Conservation (phyloP, 1,284 basidiomycete species). For the Cerioporus squamosus region DNA sequence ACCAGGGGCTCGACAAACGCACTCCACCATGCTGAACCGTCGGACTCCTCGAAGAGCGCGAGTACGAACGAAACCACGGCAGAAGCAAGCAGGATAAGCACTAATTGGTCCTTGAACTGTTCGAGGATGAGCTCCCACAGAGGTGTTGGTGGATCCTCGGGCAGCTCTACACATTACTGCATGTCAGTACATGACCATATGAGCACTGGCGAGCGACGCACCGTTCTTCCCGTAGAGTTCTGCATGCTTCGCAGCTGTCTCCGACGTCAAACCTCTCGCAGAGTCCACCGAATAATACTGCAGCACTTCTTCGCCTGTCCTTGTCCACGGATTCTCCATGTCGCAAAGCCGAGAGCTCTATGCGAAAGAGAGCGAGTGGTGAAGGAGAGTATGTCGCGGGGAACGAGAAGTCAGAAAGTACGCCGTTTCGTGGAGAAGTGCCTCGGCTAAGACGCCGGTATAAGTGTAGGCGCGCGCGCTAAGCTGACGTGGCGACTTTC, state of each 20-base stretch:
- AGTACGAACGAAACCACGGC: conserved; percentile 91
- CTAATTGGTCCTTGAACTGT: conserved; percentile 97
- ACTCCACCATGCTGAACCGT: conserved; percentile 67
- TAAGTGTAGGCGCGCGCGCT: conserved; percentile 17
- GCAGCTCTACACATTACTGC: conserved; percentile 62
- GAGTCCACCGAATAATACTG: conserved; percentile 68
- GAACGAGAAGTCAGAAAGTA: conserved; percentile 1
- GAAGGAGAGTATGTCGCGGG: conserved; percentile 7
- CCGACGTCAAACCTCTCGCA: conserved; percentile 56
- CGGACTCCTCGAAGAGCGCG: conserved; percentile 80
- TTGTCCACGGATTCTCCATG: conserved; percentile 79
- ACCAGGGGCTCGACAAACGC: conserved; percentile 94
- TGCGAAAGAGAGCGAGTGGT: conserved; percentile 11
- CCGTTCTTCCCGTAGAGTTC: conserved; percentile 87
- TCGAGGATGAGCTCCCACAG: conserved; percentile 94
- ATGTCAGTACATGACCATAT: background rate
- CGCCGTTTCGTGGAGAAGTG: conserved; percentile 8
- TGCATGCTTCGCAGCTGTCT: conserved; percentile 72
- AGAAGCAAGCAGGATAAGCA: conserved; percentile 91
- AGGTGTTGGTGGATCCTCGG: conserved; percentile 89
- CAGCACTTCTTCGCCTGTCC: conserved; percentile 63
- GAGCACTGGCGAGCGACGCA: conserved; percentile 38
- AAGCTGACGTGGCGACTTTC: conserved; percentile 27
- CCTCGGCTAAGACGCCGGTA: conserved; percentile 19
- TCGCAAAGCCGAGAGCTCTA: conserved; percentile 16